A percentile compares a stretch with the other conserved stretches of the same genome.
Evolutionary conservation across 2,329 filamentous ascomycete species (phyloP).

Genomic region (Fusarium brachygibbosum): DNA sequence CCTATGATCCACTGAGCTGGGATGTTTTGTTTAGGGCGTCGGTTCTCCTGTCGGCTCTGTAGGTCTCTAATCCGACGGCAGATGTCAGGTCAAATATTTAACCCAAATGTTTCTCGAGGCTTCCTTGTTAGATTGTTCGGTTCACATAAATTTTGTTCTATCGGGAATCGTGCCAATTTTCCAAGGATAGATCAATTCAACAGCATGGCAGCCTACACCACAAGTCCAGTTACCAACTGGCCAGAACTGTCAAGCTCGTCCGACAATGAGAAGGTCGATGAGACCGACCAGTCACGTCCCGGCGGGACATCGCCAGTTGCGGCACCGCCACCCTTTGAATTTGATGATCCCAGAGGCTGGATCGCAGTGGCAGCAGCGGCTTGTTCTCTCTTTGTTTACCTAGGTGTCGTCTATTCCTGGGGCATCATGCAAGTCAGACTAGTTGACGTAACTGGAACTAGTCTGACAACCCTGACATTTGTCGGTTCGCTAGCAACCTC

Average conservation of each 20-base stretch:
- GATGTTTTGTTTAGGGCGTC: neutral
- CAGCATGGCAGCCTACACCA: neutral
- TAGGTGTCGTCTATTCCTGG: constrained; percentile 52
- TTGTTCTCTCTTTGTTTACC: constrained; percentile 49
- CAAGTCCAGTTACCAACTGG: neutral
- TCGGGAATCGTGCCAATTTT: rapidly evolving
- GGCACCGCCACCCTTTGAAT: neutral
- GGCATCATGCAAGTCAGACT: constrained; percentile 51
- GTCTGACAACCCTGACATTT: constrained; percentile 49
- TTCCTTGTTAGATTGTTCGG: neutral
- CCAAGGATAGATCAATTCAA: rapidly evolving
- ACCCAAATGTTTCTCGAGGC: neutral
- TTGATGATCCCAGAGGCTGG: constrained; percentile 38
- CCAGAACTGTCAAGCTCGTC: constrained; percentile 1
- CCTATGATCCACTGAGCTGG: neutral
- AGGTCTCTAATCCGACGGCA: neutral
- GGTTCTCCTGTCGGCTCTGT: constrained; percentile 10
- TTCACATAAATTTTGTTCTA: rapidly evolving
- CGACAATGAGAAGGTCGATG: constrained; percentile 33
- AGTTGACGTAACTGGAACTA: constrained; percentile 43
- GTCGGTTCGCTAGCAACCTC: constrained; percentile 50
- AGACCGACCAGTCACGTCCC: constrained; percentile 8
- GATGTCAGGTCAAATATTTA: constrained; percentile 8
- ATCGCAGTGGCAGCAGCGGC: constrained; percentile 38
- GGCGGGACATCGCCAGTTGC: rapidly evolving